These are phyloP conservation scores for Boletus sp. DNA, from an alignment of 1,284 basidiomycete species.

Conservation along the genomic window DNA sequence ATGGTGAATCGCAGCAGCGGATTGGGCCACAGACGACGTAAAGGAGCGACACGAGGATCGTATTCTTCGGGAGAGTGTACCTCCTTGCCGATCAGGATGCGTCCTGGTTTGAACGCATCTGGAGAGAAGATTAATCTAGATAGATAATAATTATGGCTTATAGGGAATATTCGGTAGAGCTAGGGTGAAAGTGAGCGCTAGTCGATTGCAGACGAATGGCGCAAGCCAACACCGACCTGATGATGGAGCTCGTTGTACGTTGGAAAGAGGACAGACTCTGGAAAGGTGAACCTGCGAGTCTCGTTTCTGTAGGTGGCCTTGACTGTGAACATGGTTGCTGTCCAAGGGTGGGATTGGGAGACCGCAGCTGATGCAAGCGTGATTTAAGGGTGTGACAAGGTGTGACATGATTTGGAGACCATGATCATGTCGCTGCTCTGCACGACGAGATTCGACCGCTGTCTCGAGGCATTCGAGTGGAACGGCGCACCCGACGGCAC, in stretches of 20 bases:
- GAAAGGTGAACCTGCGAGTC: conserved; percentile 46
- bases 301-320: conserved; percentile 52
- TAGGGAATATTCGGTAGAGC: conserved; percentile 67
- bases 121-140: conserved; percentile 65
- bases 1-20: conserved; percentile 62
- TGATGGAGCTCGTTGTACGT: conserved; percentile 40
- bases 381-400: conserved; percentile 26
- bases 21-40: conserved; percentile 49
- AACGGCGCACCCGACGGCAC: conserved; percentile 48
- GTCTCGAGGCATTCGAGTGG: conserved; percentile 46
- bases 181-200: conserved; percentile 31
- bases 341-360: conserved; percentile 17
- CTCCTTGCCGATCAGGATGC: conserved; percentile 59
- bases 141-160: conserved; percentile 55
- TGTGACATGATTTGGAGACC: conserved; percentile 13
- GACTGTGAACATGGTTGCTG: conserved; percentile 47
- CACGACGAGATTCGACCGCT: conserved; percentile 48
- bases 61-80: conserved; percentile 59
- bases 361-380: conserved; percentile 19
- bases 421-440: conserved; percentile 21
- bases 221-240: conserved; percentile 37
- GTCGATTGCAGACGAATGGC: conserved; percentile 7
- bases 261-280: conserved; percentile 39
- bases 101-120: conserved; percentile 43
- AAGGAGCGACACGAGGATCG: conserved; percentile 44